Evolutionary conservation across 805 yeast species (phyloP), one percentile per base, ranked within the genome.

Genomic region (Ogataea pilisensis): DNA sequence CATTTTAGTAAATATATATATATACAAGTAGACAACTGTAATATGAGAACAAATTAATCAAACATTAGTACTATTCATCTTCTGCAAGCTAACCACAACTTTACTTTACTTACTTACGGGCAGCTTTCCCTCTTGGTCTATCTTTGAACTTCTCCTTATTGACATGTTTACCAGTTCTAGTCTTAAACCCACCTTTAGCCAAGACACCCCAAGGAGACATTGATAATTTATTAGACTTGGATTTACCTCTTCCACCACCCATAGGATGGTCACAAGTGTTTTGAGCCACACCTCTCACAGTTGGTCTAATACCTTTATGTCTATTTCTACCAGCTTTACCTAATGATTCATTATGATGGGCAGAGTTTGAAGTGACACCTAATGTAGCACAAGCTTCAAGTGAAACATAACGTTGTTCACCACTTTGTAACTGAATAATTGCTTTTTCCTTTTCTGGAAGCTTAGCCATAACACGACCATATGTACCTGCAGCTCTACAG

Each of bases 211-310:
- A 91, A 63, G 95, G 95, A 41, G 96, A 85, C 72, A 85, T 87
- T 16, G 98, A 86, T 44, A 85, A 75, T 70, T 88, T 91, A 68
- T 91, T 90, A 49, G 96, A 87, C 80, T 93, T 93, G 46, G 95
- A 85, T 67, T 93, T 93, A 78, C 99, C 99, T 76, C 99, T 82
- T 70, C 99, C 99, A 82, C 99, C 99, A 74, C 99, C 99, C 59
- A 88, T 90, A 50, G 99, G 99, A 72, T 93, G 99, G 66, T 93
- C 97, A 61, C 82, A 79, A 49, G 93, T 93, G 69, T 93, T 93
- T 96, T 87, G 88, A 37, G 99, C 98, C 54, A 88, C 86, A 77
- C 99, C 99, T 72, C 99, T 84, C 30, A 90, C 97, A 38, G 82
- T 79, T 28, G 99, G 99, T 66, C 98, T 81, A 57, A 84, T 82